Evolutionary conservation across 176 grass and related monocot genomes (phyloP), one percentile per base, ranked within the genome.

Genomic region (Aegilops sharonensis): DNA sequence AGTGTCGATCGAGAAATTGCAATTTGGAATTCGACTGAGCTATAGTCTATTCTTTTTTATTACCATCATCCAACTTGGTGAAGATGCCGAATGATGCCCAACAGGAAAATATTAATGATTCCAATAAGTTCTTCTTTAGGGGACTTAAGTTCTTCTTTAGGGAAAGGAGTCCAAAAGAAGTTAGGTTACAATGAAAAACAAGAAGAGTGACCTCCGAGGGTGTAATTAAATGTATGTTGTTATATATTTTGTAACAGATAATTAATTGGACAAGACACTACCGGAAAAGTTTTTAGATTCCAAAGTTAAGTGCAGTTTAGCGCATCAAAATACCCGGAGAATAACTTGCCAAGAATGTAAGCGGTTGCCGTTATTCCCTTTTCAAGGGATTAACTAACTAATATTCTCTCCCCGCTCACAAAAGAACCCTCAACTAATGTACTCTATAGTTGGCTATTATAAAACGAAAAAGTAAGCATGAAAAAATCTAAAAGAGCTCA

Each of bases 301-400:
- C 63, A 86, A 77, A 86, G 69, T 24, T 62, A 40, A 61, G 36
- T 77, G 71, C 63, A 79, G 62, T 64, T 70, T 82, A 85, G 78
- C 83, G 64, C 42, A 86, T 81, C 83, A 82, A 81, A 69, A 76
- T 40, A 52, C 13, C 24, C 69, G 20, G n/a, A 15, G 83, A 85
- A 89, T 86, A 81, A 85, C 88, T 77, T 77, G 13, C 88, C 77
- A 68, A 85, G 36, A 81, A 85, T 85, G 78, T 77, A 21, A 37
- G 83, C 25, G 36, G 61, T 21, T 45, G 21, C 27, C 12, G 2
- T 75, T 89, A 61, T 71, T 78, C 83, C 50, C 23, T 35, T 75
- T 21, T 36, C 6, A 61, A 5, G 13, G 21, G n/a, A 27, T 32
- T 67, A 65, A 65, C 37, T 72, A 72, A 72, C 37, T 42, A 43